phyloP scores from a whole-genome alignment of 2,329 filamentous ascomycete species.

The Phaeosphaeria sp. region DNA sequence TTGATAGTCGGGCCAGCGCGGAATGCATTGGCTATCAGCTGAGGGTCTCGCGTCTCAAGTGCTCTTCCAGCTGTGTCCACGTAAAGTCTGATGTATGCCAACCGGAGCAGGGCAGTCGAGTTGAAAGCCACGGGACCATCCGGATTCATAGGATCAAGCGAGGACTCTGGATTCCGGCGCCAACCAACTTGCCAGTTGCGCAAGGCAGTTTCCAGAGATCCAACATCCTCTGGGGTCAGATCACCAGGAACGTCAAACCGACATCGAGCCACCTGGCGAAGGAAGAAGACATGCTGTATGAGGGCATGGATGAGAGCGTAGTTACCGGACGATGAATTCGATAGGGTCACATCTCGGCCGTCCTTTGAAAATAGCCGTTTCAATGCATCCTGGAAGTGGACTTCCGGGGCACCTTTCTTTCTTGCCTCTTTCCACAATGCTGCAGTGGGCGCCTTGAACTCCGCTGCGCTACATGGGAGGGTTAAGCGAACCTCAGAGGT shows the following conservation, averaged over 20 bases:
- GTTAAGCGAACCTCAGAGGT: conserved; percentile 62
- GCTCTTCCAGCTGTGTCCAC: conserved; percentile 69
- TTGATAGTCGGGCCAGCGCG: conserved; percentile 65
- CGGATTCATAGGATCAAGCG: conserved; percentile 58
- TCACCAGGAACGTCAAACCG: conserved; percentile 41
- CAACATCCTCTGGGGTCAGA: conserved; percentile 49
- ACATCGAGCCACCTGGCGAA: conserved; percentile 61
- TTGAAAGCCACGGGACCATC: conserved; percentile 72
- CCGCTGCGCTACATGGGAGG: conserved; percentile 61
- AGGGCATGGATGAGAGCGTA: conserved; percentile 76
- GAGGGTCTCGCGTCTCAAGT: conserved; percentile 70
- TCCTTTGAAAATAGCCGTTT: conserved; percentile 43
- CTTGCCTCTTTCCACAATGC: conserved; percentile 56
- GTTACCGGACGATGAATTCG: conserved; percentile 58
- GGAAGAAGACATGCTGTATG: conserved; percentile 74
- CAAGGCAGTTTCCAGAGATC: conserved; percentile 52
- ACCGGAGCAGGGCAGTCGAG: conserved; percentile 65
- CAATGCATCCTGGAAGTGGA: conserved; percentile 42
- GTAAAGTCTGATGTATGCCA: conserved; percentile 71
- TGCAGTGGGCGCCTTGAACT: conserved; percentile 62
- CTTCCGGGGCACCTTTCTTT: conserved; percentile 28
- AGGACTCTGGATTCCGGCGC: conserved; percentile 50
- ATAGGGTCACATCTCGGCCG: conserved; percentile 40
- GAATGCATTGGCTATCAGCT: conserved; percentile 67
- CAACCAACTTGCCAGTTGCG: conserved; percentile 51